Conservation (phyloP, 805 yeast genomes). For the Zygoascus tannicola region DNA sequence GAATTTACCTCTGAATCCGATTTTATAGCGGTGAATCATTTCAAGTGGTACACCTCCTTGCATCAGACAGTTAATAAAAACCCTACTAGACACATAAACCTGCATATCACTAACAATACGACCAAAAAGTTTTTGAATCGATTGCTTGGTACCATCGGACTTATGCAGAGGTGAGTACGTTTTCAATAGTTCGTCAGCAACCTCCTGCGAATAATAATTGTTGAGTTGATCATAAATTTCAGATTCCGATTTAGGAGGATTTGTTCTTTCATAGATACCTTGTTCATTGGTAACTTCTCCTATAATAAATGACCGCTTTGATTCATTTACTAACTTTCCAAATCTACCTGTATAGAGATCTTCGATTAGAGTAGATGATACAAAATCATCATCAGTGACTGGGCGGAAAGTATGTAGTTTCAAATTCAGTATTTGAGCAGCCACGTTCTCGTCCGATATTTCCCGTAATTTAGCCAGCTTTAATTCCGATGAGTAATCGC, state of each 20-base stretch:
- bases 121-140: slow-evolving; percentile 9
- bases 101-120: slow-evolving; percentile 5
- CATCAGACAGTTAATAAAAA: slow-evolving; percentile 5
- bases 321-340: slow-evolving; percentile 6
- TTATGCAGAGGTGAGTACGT: slow-evolving; percentile 1
- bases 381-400: slow-evolving; percentile 33
- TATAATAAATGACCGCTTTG: slow-evolving; percentile 4
- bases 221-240: slow-evolving; percentile 1
- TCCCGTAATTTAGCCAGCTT: slow-evolving; percentile 20
- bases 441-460: slow-evolving; percentile 16
- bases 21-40: slow-evolving; percentile 6
- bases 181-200: not conserved
- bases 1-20: slow-evolving; percentile 4
- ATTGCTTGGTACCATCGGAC: not conserved
- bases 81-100: slow-evolving; percentile 7
- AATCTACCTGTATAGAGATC: slow-evolving; percentile 26
- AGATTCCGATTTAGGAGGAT: slow-evolving; percentile 4
- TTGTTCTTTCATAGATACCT: not conserved
- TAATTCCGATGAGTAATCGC: slow-evolving; percentile 15
- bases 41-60: slow-evolving; percentile 7
- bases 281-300: slow-evolving; percentile 12
- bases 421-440: slow-evolving; percentile 24
- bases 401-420: slow-evolving; percentile 32
- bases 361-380: slow-evolving; percentile 24
- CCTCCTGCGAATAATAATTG: slow-evolving; percentile 3